Base-by-base conservation (phyloP, 176 grass and related monocot species). In the Aechmea fasciata region DNA sequence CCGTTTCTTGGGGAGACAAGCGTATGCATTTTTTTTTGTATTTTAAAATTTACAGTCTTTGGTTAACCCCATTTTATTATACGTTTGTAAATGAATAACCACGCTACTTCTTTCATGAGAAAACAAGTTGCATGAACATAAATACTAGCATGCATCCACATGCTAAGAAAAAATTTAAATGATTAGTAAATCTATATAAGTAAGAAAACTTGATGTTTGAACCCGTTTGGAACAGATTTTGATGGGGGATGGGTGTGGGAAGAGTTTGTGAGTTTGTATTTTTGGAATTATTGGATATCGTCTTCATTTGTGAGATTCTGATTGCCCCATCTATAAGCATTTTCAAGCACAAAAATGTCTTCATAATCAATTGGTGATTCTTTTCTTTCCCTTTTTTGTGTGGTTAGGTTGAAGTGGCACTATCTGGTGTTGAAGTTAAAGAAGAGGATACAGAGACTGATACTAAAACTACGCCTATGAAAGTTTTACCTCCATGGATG, bases 401-500 rank as follows among this genome's bases (percentile, higher is more conserved):
- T 26, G 25, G 25, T 54, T 79, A 93, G 89, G 77, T 93, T 70
- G 94, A 99, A 76, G 89, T 99, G 83, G 84, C 74, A 48, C 51
- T 96, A 50, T 50, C 80, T 74, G 82, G 80, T 78, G 28, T 73
- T 69, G 89, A 69, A 71, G 80, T 73, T 49, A 90, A 93, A 80
- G 83, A 83, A 70, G 88, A 89, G 75, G 84, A 84, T 55, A 50
- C 28, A 69, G 84, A 90, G 70, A 72, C 74, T 70, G 94, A 88
- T 74, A 73, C 69, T 52, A 85, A 83, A 82, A 71, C 71, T 81
- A 49, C 55, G 2, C 48, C 14, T 8, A 22, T 74, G 48, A 99
- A 99, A 72, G 80, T 99, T 47, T 74, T 99, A 50, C 94, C 94
- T 75, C 89, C 89, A 57, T 99, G 94, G 94, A 90, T 99, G 94